These are phyloP conservation scores for Xylaria sp. DNA, from an alignment of 2,329 filamentous ascomycete genomes.

Conservation along the genomic window DNA sequence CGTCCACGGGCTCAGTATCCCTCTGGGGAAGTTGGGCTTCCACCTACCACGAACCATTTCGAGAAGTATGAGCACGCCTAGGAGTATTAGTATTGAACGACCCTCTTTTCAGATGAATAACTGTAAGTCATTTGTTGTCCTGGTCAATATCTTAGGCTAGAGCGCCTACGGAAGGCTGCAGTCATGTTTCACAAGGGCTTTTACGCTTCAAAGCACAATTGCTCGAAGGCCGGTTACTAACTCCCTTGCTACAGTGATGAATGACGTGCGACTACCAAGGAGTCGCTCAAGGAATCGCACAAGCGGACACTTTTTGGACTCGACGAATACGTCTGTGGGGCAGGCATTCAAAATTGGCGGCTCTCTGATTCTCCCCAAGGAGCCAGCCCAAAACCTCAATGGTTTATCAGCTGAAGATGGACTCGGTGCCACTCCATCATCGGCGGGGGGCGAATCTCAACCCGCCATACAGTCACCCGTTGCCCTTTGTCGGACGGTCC, in stretches of 20 bases:
- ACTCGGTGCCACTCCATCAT: neutral
- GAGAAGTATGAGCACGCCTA: conserved; percentile 55
- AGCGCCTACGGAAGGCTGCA: neutral
- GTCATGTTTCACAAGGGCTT: neutral
- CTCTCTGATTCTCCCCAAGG: conserved; percentile 46
- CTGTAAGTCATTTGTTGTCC: conserved; percentile 19
- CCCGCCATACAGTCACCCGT: conserved; percentile 20
- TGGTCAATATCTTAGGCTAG: neutral
- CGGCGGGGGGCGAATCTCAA: conserved; percentile 31
- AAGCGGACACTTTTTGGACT: conserved; percentile 28
- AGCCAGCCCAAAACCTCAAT: conserved; percentile 5
- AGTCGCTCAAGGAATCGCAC: conserved; percentile 27
- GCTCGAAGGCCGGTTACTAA: neutral
- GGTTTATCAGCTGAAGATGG: conserved; percentile 13
- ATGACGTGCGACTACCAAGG: conserved; percentile 29
- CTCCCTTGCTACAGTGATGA: neutral
- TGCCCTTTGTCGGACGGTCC: conserved; percentile 52
- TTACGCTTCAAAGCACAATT: neutral
- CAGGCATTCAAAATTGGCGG: conserved; percentile 56
- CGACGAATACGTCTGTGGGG: conserved; percentile 39
- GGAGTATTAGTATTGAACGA: conserved; percentile 31
- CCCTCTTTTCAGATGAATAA: conserved; percentile 36
- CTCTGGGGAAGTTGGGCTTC: conserved; percentile 73
- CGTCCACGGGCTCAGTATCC: conserved; percentile 84
- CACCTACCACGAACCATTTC: conserved; percentile 73